Evolutionary conservation across 768 basidiomycete genomes (phyloP).

Genomic region (Fomitopsis pulvina): DNA sequence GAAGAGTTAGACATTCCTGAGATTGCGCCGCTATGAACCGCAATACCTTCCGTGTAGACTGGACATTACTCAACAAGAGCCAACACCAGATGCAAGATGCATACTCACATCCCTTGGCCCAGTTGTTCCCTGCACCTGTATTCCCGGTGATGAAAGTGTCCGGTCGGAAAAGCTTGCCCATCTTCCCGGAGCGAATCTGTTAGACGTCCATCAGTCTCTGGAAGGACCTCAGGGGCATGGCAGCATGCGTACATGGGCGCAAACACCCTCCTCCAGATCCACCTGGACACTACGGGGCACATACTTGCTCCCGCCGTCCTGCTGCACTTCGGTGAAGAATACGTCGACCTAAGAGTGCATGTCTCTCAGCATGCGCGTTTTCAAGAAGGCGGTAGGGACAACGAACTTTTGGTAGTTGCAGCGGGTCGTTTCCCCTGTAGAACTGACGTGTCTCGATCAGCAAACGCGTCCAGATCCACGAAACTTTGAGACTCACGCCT

Average conservation of each 20-base stretch:
- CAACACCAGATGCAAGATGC: conserved; percentile 1
- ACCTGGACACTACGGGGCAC: conserved; percentile 88
- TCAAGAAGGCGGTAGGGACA: too few species aligned
- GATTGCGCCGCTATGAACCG: conserved; percentile 7
- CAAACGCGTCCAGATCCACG: not conserved
- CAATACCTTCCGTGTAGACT: conserved; percentile 85
- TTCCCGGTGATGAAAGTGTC: conserved; percentile 73
- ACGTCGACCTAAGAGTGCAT: conserved; percentile 52
- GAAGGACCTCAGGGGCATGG: not conserved
- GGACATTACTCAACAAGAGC: not conserved
- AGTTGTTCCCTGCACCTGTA: conserved; percentile 81
- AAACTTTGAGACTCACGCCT: conserved; percentile 40
- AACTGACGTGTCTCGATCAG: conserved; percentile 30
- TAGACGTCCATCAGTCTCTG: not conserved
- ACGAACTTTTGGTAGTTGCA: conserved; percentile 68
- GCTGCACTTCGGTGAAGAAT: conserved; percentile 71
- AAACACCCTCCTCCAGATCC: conserved; percentile 86
- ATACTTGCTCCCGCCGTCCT: conserved; percentile 52
- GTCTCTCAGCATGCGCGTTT: too few species aligned
- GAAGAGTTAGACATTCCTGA: not conserved
- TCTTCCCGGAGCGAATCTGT: conserved; percentile 59
- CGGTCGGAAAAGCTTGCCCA: conserved; percentile 78
- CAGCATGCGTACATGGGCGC: conserved; percentile 60
- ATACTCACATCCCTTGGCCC: conserved; percentile 87
- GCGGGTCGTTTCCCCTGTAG: conserved; percentile 67